phyloP scores from a whole-genome alignment of 2,329 filamentous ascomycete species.

The Plenodomus tracheiphilus region DNA sequence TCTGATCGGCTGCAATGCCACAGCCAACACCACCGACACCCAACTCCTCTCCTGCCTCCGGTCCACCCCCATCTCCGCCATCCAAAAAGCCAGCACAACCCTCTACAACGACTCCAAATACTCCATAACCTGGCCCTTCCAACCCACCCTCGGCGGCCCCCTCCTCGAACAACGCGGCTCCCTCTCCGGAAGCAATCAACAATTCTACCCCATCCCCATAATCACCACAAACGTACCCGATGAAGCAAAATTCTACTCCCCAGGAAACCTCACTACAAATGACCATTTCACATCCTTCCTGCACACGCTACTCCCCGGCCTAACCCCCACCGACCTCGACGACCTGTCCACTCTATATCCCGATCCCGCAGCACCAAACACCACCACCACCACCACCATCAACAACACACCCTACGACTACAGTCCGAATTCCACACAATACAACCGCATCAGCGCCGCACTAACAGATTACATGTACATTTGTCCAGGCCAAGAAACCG shows the following conservation, averaged over 20 bases:
- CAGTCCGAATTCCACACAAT: conserved; percentile 51
- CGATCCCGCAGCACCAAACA: conserved; percentile 19
- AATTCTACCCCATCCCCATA: conserved; percentile 30
- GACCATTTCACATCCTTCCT: conserved; percentile 38
- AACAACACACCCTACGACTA: conserved; percentile 42
- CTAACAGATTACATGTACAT: conserved; percentile 51
- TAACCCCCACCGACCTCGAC: conserved; percentile 16
- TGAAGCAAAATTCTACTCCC: conserved; percentile 29
- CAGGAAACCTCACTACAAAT: conserved; percentile 35
- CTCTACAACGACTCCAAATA: conserved; percentile 41
- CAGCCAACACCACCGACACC: conserved; percentile 30
- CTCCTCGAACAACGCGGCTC: conserved; percentile 52
- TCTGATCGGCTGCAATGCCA: conserved; percentile 18
- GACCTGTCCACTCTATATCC: conserved; percentile 31
- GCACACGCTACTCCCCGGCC: conserved; percentile 24
- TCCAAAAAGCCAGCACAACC: conserved; percentile 41
- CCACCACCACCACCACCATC: background rate
- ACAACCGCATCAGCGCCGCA: conserved; percentile 49
- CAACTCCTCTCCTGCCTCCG: conserved; percentile 46
- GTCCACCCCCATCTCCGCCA: conserved; percentile 39
- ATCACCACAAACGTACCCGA: conserved; percentile 41
- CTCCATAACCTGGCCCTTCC: conserved; percentile 52
- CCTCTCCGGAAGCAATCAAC: conserved; percentile 18
- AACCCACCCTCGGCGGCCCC: conserved; percentile 48
- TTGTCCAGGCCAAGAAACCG: conserved; percentile 52